phyloP scores from a whole-genome alignment of 768 basidiomycete species.

The Termitomyces titanicus region DNA sequence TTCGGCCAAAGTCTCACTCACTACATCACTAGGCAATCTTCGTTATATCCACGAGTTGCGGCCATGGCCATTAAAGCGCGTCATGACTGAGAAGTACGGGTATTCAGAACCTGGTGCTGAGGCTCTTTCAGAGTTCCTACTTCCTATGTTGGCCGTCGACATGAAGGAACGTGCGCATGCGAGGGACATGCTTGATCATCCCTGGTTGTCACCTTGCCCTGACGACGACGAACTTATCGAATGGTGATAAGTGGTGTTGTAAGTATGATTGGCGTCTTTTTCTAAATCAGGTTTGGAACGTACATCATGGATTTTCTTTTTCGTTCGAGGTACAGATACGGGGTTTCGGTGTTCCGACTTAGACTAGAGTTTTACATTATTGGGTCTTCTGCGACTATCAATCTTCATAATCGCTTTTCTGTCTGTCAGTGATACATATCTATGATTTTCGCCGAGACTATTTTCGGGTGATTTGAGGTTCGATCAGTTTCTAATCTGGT shows the following conservation, averaged over 20 bases:
- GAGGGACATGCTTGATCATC: conserved; percentile 67
- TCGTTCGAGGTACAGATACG: not conserved
- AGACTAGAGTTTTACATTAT: conserved; percentile 1
- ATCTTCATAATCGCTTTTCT: not conserved
- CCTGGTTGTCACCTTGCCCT: conserved; percentile 56
- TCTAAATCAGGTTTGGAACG: not conserved
- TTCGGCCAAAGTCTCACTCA: not conserved
- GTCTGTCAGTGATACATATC: no score
- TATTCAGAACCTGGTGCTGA: conserved; percentile 56
- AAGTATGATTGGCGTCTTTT: not conserved
- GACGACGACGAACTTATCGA: conserved; percentile 40
- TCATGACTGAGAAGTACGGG: conserved; percentile 89
- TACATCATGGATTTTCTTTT: not conserved
- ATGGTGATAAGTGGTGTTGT: no score
- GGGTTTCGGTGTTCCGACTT: not conserved
- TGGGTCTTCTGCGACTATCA: no score
- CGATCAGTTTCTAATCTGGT: no score
- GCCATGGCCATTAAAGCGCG: conserved; percentile 77
- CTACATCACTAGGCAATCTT: conserved; percentile 44
- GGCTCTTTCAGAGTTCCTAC: conserved; percentile 61
- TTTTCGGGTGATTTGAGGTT: not conserved
- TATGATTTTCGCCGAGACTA: not conserved
- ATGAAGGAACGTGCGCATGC: conserved; percentile 67
- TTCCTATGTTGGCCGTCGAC: conserved; percentile 74
- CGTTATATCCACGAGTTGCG: conserved; percentile 74